These are phyloP conservation scores for Ustilago xerochloae DNA, from an alignment of 1,284 basidiomycete species.

Conservation along the genomic window DNA sequence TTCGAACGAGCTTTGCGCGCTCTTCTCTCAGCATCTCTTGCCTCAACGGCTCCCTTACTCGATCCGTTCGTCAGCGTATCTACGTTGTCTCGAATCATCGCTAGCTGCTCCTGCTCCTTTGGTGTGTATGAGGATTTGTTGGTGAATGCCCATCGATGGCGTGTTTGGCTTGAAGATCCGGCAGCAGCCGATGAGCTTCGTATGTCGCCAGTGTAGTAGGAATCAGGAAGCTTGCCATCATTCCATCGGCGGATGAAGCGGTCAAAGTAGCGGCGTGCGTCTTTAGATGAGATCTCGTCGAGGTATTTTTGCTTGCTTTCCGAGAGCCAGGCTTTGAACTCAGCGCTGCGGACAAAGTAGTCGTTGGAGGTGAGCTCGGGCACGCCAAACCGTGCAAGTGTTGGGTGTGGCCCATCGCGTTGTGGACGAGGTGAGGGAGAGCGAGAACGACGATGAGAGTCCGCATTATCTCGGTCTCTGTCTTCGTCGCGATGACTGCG, in stretches of 20 bases:
- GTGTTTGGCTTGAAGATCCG: conserved; percentile 21
- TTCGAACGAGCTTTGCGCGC: neutral
- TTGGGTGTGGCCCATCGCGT: neutral
- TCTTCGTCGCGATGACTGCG: neutral
- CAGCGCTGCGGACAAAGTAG: conserved; percentile 41
- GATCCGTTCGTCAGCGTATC: conserved; percentile 48
- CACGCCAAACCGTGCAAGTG: conserved; percentile 7
- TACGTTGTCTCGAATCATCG: conserved; percentile 36
- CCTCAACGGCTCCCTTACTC: conserved; percentile 41
- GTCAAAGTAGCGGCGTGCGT: conserved; percentile 50
- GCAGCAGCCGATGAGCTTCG: conserved; percentile 2
- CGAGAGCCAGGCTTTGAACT: conserved; percentile 58
- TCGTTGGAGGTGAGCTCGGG: conserved; percentile 23
- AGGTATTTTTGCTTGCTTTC: conserved; percentile 31
- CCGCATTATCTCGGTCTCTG: neutral
- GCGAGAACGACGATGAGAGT: neutral
- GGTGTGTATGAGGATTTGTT: conserved; percentile 11
- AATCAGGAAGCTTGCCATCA: conserved; percentile 19
- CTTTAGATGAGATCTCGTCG: conserved; percentile 47
- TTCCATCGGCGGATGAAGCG: conserved; percentile 53
- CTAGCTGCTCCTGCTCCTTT: conserved; percentile 29
- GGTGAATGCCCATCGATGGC: conserved; percentile 43
- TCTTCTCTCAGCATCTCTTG: conserved; percentile 34
- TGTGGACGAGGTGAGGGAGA: conserved; percentile 5
- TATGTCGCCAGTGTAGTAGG: conserved; percentile 21